These are phyloP conservation scores for Neoconidiobolus thromboides DNA, from an alignment of 371 early-diverging fungal genomes.

Conservation along the genomic window DNA sequence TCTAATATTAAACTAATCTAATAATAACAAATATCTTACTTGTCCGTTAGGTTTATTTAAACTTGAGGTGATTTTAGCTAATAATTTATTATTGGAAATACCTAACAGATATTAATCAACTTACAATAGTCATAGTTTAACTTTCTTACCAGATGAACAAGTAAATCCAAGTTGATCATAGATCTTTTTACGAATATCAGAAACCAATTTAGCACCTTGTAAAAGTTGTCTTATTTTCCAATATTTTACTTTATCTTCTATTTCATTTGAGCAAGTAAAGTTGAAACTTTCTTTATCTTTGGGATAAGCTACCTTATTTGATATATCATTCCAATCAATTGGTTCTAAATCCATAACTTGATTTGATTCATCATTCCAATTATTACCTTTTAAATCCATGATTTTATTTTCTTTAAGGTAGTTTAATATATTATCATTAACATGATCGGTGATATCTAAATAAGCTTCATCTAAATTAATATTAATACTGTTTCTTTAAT, in stretches of 20 bases:
- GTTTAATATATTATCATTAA: neutral
- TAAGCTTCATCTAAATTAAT: neutral
- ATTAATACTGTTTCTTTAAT: too few relatives aligned
- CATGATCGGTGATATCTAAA: conserved; percentile 1
- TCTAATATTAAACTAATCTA: neutral
- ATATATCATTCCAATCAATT: too few relatives aligned
- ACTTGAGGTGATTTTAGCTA: neutral
- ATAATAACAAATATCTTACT: too few relatives aligned
- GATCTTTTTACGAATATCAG: neutral
- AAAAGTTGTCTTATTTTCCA: conserved; percentile 1
- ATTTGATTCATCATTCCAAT: too few relatives aligned
- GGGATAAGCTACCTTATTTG: too few relatives aligned
- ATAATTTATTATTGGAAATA: neutral
- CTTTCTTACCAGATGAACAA: neutral
- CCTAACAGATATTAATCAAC: neutral
- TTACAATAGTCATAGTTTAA: neutral
- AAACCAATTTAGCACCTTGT: neutral
- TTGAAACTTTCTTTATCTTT: too few relatives aligned
- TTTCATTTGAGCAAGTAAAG: neutral
- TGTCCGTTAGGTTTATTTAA: conserved; percentile 4
- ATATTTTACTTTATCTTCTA: neutral
- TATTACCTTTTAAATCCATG: too few relatives aligned
- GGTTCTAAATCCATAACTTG: too few relatives aligned
- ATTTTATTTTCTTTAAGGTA: neutral
- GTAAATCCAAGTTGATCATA: neutral